Conservation (phyloP, 208 protist species). For the Acanthamoeba castellanii region DNA sequence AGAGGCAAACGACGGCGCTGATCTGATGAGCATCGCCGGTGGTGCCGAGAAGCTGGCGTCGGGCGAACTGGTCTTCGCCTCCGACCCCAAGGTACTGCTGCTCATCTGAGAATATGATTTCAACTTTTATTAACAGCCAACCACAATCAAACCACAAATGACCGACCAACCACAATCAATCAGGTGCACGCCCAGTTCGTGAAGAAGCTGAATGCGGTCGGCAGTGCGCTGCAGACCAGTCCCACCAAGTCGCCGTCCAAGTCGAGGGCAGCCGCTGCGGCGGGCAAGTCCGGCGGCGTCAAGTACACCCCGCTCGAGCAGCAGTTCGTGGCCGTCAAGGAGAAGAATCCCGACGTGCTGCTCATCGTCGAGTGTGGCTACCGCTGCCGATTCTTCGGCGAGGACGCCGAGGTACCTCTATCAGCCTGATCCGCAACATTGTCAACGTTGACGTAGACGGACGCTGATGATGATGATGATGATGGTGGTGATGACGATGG, state of each 20-base stretch:
- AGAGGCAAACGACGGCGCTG: neutral
- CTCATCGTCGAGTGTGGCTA: conserved; percentile 89
- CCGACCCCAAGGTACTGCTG: neutral
- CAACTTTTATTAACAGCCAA: too few relatives aligned
- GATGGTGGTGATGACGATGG: neutral
- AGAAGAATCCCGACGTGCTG: conserved; percentile 86
- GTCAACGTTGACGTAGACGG: neutral
- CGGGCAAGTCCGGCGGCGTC: neutral
- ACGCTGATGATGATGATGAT: neutral
- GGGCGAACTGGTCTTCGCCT: neutral
- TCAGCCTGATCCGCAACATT: neutral
- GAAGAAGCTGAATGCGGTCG: conserved; percentile 32
- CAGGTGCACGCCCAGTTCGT: conserved; percentile 57
- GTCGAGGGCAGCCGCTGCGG: neutral
- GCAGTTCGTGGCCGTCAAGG: conserved; percentile 85
- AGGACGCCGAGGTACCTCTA: conserved; percentile 85
- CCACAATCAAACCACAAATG: too few relatives aligned
- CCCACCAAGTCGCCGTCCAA: conserved; percentile 9
- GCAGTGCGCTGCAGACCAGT: neutral
- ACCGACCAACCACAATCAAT: too few relatives aligned
- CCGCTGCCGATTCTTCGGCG: conserved; percentile 88
- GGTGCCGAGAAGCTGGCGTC: neutral
- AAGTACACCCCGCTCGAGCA: conserved; percentile 85
- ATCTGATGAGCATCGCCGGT: neutral
- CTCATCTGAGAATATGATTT: too few relatives aligned